These are phyloP conservation scores for Neopestalotiopsis rosae DNA, from an alignment of 2,329 filamentous ascomycete species.

Conservation along the genomic window DNA sequence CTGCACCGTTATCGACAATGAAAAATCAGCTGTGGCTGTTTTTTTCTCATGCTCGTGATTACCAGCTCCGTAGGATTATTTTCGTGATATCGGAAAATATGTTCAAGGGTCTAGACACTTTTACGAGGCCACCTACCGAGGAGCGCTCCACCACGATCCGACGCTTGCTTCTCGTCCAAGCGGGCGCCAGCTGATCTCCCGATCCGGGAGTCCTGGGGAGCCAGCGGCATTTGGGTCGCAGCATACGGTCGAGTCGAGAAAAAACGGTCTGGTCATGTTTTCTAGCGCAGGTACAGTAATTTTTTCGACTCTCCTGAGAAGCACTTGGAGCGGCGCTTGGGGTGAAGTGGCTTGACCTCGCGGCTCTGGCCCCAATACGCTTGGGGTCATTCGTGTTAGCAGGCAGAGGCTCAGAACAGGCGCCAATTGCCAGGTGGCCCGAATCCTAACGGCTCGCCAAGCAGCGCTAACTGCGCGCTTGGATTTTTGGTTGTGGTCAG, in stretches of 20 bases:
- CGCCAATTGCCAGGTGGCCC: neutral
- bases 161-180: neutral
- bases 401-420: neutral
- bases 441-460: neutral
- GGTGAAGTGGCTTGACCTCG: neutral
- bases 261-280: neutral
- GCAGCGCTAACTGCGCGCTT: neutral
- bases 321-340: neutral
- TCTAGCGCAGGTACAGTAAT: slow-evolving; percentile 1
- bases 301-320: neutral
- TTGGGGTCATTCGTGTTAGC: neutral
- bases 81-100: neutral
- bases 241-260: neutral
- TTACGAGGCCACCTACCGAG: neutral
- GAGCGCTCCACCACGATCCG: neutral
- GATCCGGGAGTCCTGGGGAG: neutral
- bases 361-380: neutral
- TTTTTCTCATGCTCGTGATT: neutral
- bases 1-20: neutral
- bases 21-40: neutral
- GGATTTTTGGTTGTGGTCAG: neutral
- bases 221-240: neutral
- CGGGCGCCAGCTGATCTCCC: slow-evolving; percentile 1
- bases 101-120: neutral
- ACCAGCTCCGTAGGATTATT: neutral